Percentiles rank a stretch among this genome's conserved stretches.
phyloP scores from a whole-genome alignment of 305 asterid species.

The Fraxinus xanthoxyloides region DNA sequence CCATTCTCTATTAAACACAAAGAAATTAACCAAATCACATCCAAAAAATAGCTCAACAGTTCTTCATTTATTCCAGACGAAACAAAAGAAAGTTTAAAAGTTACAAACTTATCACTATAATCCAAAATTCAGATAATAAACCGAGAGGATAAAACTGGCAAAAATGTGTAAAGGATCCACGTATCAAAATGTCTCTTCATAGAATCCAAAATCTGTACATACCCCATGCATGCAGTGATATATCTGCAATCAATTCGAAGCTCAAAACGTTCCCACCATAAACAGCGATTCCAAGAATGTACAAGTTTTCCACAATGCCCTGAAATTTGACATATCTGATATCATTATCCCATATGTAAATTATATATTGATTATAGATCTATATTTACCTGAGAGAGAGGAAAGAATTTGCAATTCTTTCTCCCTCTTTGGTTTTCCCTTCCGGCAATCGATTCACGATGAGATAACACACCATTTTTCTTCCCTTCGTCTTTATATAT shows the following conservation, averaged over 20 bases:
- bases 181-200: background rate
- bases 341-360: background rate
- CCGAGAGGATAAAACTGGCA: background rate
- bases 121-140: background rate
- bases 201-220: slow-evolving; percentile 23
- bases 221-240: slow-evolving; percentile 60
- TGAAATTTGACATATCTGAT: background rate
- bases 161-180: background rate
- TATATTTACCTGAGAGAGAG: slow-evolving; percentile 31
- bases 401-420: slow-evolving; percentile 8
- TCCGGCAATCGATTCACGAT: slow-evolving; percentile 21
- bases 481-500: background rate
- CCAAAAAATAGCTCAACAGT: background rate
- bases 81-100: background rate
- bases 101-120: background rate
- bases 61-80: background rate
- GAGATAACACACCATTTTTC: background rate
- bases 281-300: slow-evolving; percentile 41
- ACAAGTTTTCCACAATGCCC: slow-evolving; percentile 21
- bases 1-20: background rate
- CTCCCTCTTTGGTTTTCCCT: slow-evolving; percentile 17
- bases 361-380: background rate
- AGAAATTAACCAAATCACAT: background rate
- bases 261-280: slow-evolving; percentile 39
- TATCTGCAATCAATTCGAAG: slow-evolving; percentile 46